Conservation (phyloP, 306 rosid genomes). For the Pachyrhizus erosus region DNA sequence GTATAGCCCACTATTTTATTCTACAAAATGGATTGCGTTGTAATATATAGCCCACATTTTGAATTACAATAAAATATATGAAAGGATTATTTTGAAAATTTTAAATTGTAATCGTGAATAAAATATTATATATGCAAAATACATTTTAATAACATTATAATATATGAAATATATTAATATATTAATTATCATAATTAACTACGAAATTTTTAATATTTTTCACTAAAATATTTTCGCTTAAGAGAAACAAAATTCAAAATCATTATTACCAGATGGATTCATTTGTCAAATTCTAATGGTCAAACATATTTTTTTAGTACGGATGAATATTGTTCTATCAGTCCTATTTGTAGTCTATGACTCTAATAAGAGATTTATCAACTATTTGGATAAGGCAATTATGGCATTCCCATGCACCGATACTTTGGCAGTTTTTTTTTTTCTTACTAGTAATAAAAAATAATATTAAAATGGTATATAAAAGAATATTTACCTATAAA, state of each 20-base stretch:
- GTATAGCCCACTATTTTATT: background rate
- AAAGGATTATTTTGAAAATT: background rate
- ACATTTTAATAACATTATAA: background rate
- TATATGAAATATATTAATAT: background rate
- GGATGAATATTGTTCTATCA: too few species aligned
- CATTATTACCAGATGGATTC: too few species aligned
- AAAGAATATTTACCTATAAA: too few species aligned
- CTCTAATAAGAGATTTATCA: background rate
- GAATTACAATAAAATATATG: background rate
- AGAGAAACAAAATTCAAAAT: too few species aligned
- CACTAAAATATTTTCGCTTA: too few species aligned
- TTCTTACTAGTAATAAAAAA: too few species aligned
- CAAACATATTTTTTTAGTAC: too few species aligned
- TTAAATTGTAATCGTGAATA: background rate
- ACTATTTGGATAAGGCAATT: background rate
- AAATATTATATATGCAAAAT: background rate
- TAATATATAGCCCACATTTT: background rate
- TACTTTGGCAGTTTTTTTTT: too few species aligned
- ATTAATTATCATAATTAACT: background rate
- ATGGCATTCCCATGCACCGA: slow-evolving; percentile 16
- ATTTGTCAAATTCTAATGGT: too few species aligned
- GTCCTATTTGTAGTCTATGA: background rate
- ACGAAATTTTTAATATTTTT: background rate
- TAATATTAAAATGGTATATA: too few species aligned
- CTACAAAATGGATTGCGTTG: background rate